These are phyloP conservation scores for Parietaria judaica DNA, from an alignment of 306 rosid species.

Conservation along the genomic window DNA sequence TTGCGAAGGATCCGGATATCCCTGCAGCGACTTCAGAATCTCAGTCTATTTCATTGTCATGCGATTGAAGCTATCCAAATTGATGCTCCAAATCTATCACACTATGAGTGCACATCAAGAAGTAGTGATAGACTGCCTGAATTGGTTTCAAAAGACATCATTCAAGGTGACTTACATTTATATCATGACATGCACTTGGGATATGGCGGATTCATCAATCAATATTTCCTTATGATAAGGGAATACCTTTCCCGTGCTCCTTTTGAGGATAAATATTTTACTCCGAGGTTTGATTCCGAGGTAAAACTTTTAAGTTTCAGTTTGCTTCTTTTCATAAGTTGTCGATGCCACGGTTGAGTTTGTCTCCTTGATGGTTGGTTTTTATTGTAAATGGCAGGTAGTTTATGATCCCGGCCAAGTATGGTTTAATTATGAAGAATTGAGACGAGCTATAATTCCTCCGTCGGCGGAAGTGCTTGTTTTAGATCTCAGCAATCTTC, in stretches of 20 bases:
- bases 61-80: background rate
- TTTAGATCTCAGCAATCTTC: background rate
- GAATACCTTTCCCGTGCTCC: no score
- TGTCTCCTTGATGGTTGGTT: background rate
- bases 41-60: background rate
- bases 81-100: conserved; percentile 1
- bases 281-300: no score
- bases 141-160: background rate
- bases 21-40: background rate
- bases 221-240: no score
- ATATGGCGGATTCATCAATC: no score
- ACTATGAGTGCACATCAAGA: background rate
- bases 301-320: no score
- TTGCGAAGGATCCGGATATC: background rate
- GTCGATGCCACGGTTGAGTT: no score
- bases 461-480: background rate
- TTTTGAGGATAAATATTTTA: no score
- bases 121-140: background rate
- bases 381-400: background rate
- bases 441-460: background rate
- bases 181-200: no score
- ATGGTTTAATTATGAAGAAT: background rate
- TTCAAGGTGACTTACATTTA: background rate
- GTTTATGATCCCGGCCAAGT: background rate
- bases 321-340: no score